Conservation (phyloP, 495 filamentous ascomycete genomes). For the Elaphomyces granulatus region DNA sequence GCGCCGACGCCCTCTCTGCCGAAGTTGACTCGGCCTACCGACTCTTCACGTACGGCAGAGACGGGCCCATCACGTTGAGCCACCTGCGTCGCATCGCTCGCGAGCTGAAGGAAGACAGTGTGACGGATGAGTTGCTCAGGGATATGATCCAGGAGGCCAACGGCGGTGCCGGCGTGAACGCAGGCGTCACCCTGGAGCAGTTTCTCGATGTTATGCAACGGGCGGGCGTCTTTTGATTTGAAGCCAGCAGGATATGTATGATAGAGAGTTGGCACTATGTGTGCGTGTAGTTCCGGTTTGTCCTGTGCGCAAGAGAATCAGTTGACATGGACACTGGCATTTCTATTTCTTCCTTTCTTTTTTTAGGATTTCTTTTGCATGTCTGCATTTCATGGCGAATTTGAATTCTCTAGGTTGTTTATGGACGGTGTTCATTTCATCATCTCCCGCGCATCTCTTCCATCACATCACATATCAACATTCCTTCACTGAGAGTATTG, state of each 20-base stretch:
- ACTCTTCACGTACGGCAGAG: conserved; percentile 50
- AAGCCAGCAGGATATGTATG: background rate
- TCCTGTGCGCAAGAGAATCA: too few relatives aligned
- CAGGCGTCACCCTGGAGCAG: conserved; percentile 60
- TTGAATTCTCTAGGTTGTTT: too few relatives aligned
- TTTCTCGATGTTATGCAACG: conserved; percentile 76
- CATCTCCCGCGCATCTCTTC: too few relatives aligned
- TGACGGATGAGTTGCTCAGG: conserved; percentile 62
- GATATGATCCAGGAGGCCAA: conserved; percentile 95
- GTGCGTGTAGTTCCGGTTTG: background rate
- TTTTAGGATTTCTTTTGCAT: too few relatives aligned
- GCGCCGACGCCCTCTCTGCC: conserved; percentile 38
- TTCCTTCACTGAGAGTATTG: too few relatives aligned
- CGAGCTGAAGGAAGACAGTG: conserved; percentile 58
- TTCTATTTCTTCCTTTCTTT: too few relatives aligned
- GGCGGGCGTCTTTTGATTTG: conserved; percentile 57
- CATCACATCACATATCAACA: too few relatives aligned
- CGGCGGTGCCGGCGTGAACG: conserved; percentile 54
- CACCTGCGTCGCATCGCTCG: conserved; percentile 67
- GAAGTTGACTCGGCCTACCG: conserved; percentile 71
- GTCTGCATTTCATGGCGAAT: too few relatives aligned
- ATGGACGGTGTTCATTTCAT: too few relatives aligned
- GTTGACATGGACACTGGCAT: too few relatives aligned
- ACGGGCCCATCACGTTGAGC: conserved; percentile 51
- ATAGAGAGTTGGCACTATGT: background rate